Evolutionary conservation across 805 yeast genomes (phyloP).

Genomic region (Wickerhamomyces subpelliculosus): DNA sequence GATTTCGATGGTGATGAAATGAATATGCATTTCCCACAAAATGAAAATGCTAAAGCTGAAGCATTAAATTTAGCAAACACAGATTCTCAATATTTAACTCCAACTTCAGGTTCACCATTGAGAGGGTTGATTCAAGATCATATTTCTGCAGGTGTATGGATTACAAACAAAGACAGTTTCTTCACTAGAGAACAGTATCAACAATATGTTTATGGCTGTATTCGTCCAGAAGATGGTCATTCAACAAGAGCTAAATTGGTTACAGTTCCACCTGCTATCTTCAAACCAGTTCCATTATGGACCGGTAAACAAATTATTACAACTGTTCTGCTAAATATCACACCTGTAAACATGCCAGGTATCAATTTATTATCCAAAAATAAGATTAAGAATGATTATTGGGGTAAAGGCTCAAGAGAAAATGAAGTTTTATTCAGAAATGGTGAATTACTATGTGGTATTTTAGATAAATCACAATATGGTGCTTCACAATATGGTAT

Average conservation of each 20-base stretch:
- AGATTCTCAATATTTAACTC: constrained; percentile 94
- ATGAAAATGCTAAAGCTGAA: constrained; percentile 94
- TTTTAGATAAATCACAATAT: constrained; percentile 94
- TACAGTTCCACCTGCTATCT: constrained; percentile 84
- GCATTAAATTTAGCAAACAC: constrained; percentile 94
- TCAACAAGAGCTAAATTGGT: constrained; percentile 60
- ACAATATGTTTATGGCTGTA: constrained; percentile 87
- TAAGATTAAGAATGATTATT: constrained; percentile 89
- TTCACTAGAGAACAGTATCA: constrained; percentile 90
- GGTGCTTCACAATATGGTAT: constrained; percentile 97
- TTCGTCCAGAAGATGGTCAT: constrained; percentile 97
- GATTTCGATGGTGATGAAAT: constrained; percentile 99
- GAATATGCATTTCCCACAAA: constrained; percentile 99
- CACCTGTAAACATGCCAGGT: constrained; percentile 87
- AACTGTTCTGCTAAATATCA: constrained; percentile 83
- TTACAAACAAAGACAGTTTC: constrained; percentile 86
- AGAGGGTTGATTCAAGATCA: constrained; percentile 99
- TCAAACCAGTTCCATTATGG: constrained; percentile 89
- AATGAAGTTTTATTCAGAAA: constrained; percentile 78
- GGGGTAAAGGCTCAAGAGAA: constrained; percentile 84
- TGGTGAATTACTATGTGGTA: constrained; percentile 89
- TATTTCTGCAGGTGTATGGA: constrained; percentile 98
- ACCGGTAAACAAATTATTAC: constrained; percentile 96
- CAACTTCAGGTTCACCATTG: constrained; percentile 96
- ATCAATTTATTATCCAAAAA: constrained; percentile 76